Evolutionary conservation across 805 yeast species (phyloP), one percentile per base, ranked within the genome.

Genomic region (Millerozyma miso): DNA sequence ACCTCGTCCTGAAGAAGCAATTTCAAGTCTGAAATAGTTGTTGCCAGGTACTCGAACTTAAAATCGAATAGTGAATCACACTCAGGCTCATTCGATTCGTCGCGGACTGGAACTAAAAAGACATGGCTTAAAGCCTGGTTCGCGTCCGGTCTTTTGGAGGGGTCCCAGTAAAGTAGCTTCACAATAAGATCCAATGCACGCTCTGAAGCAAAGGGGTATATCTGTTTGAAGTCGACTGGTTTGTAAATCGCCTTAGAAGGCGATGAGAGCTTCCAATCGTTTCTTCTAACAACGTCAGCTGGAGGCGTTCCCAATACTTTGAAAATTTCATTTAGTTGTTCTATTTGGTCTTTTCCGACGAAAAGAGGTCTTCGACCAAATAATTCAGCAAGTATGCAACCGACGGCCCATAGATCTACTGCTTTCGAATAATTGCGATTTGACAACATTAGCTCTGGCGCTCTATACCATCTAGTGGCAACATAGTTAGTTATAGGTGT

Each of bases 381-480:
- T 38, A 90, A 68, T 60, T 90, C 98, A 2, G 83, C 95, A 46
- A 89, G 63, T 7, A 90, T 88, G 56, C 97, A 90, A 1, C 97
- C 98, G 7, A 83, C 79, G 0, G 97, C 89, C 98, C 98, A 90
- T 70, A 90, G 71, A 60, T 90, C 98, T 37, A 90, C 84, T 18
- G 74, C 60, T 42, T 84, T 84, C 3, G 80, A 74, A 56, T 88
- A 88, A 14, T 52, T 55, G 40, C 71, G 74, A 43, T 76, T 71
- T 8, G 85, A 74, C 29, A 89, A 62, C 35, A 90, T 77, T 38
- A 90, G 70, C 55, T 90, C 98, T 0, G 98, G 98, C 0, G 97
- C 97, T 36, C 98, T 71, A 56, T 90, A 90, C 96, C 97, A 90
- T 44, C 97, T 67, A 0, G 97, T 90, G 0, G 97, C 97, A 18